Percentiles rank a stretch among this genome's conserved stretches.
Evolutionary conservation across 345 rosid species (phyloP).

Genomic region (Corchorus olitorius): DNA sequence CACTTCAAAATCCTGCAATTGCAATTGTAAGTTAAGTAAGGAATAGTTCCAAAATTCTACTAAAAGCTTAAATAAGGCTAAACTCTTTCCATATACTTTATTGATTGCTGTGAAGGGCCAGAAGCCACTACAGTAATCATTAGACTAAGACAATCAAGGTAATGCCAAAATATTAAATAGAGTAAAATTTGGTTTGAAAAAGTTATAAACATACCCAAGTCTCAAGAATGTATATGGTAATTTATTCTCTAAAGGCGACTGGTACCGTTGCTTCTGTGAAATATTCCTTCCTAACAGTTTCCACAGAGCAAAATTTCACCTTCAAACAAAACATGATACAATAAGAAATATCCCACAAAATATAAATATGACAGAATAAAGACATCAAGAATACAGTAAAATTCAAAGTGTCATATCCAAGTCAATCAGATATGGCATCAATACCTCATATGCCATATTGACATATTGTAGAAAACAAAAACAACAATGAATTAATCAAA

Average conservation of each 20-base stretch:
- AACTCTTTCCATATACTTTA: neutral
- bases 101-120: neutral
- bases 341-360: constrained; percentile 3
- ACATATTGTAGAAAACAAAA: neutral
- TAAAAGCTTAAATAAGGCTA: neutral
- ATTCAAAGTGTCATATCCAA: neutral
- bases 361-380: neutral
- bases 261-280: constrained; percentile 83
- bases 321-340: constrained; percentile 27
- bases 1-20: too few species aligned
- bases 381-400: neutral
- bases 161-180: neutral
- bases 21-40: too few species aligned
- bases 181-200: neutral
- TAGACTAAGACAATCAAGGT: neutral
- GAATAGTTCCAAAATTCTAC: too few species aligned
- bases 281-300: constrained; percentile 64
- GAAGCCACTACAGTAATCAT: neutral
- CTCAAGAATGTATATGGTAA: neutral
- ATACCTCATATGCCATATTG: neutral
- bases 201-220: neutral
- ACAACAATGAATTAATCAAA: neutral
- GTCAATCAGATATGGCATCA: neutral
- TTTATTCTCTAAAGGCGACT: constrained; percentile 46
- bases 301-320: constrained; percentile 82